These are phyloP conservation scores for Helminthosporium solani DNA, from an alignment of 2,329 filamentous ascomycete species.

Conservation along the genomic window DNA sequence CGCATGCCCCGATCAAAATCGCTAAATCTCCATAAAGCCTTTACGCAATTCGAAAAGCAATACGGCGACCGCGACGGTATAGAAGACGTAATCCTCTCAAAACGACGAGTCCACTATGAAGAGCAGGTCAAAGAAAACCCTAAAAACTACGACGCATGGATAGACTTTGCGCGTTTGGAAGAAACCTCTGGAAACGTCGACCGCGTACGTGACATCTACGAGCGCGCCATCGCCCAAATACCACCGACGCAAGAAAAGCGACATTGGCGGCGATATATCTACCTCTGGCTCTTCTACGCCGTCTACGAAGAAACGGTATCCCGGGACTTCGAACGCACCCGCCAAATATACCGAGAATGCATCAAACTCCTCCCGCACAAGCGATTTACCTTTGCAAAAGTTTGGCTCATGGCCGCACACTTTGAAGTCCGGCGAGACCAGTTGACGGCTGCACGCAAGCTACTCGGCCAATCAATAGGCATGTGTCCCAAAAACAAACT, in stretches of 20 bases:
- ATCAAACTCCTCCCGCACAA: constrained; percentile 89
- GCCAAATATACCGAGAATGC: constrained; percentile 89
- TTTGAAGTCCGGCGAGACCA: constrained; percentile 90
- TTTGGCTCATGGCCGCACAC: constrained; percentile 91
- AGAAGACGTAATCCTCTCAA: constrained; percentile 93
- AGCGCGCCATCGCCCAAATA: constrained; percentile 91
- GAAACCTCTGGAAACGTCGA: constrained; percentile 81
- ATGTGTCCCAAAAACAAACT: constrained; percentile 96
- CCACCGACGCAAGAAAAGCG: constrained; percentile 95
- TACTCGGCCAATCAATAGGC: constrained; percentile 84
- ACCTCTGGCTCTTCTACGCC: constrained; percentile 97
- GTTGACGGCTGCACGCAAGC: constrained; percentile 78
- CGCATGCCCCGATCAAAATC: constrained; percentile 86
- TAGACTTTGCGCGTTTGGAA: constrained; percentile 89
- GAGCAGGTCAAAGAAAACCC: constrained; percentile 90
- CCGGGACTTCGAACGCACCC: constrained; percentile 73
- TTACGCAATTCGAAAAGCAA: constrained; percentile 97
- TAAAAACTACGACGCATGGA: constrained; percentile 97
- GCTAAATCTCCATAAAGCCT: constrained; percentile 82
- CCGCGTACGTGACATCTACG: constrained; percentile 87
- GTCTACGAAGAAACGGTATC: constrained; percentile 90
- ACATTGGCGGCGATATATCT: constrained; percentile 96
- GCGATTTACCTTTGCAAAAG: constrained; percentile 94
- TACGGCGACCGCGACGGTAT: constrained; percentile 92
- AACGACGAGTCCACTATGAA: constrained; percentile 89